Percentiles rank a stretch among this genome's conserved stretches.
Conservation (phyloP, 495 filamentous ascomycete genomes). For the Penicillium daleae region DNA sequence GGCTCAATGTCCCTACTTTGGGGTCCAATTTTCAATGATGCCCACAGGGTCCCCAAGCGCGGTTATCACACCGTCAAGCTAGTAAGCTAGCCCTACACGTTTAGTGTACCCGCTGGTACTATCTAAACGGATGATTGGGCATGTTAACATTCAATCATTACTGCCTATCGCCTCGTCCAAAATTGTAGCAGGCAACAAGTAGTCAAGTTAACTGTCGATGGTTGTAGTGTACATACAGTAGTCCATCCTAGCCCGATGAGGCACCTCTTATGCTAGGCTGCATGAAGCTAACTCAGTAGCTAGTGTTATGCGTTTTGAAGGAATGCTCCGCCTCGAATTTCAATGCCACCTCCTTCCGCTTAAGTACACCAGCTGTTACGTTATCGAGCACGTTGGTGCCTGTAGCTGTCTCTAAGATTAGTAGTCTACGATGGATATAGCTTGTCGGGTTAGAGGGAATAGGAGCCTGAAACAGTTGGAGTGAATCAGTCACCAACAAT, state of each 20-base stretch:
- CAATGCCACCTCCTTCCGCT: not conserved
- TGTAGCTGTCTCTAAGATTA: too few species aligned
- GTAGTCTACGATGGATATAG: too few species aligned
- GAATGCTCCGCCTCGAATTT: not conserved
- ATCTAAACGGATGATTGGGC: not conserved
- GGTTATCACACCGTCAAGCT: constrained; percentile 1
- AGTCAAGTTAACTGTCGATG: not conserved
- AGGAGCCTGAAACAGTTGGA: not conserved
- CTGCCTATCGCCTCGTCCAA: not conserved
- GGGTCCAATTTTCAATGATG: constrained; percentile 2
- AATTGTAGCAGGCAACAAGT: too few species aligned
- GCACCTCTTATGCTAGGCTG: not conserved
- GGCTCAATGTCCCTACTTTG: not conserved
- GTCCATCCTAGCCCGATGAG: not conserved
- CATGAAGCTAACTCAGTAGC: not conserved
- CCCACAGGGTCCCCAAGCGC: constrained; percentile 5
- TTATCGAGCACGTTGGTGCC: too few species aligned
- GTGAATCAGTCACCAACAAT: not conserved
- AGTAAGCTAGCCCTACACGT: constrained; percentile 7
- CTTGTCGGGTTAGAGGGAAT: too few species aligned
- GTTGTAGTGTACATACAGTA: not conserved
- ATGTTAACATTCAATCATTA: not conserved
- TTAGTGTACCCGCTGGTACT: constrained; percentile 10
- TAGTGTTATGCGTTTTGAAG: not conserved
- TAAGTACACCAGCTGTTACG: not conserved